These are phyloP conservation scores for Hansenula lynferdii DNA, from an alignment of 1,139 yeast species.

Conservation along the genomic window DNA sequence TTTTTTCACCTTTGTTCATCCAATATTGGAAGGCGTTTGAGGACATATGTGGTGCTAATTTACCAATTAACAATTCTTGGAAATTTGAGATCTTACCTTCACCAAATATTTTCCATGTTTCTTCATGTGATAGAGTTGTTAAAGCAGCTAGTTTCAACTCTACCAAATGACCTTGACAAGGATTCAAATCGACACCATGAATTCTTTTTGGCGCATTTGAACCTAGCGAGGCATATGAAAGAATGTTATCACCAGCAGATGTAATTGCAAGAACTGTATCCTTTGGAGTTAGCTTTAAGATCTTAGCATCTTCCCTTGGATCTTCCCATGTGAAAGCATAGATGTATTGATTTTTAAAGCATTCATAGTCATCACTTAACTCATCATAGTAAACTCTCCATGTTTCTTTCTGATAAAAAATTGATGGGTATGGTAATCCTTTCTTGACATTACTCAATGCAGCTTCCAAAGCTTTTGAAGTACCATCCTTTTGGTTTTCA, in stretches of 20 bases:
- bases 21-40: constrained; percentile 81
- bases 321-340: constrained; percentile 92
- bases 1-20: constrained; percentile 56
- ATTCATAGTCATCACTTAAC: constrained; percentile 58
- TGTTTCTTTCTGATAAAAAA: constrained; percentile 68
- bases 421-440: constrained; percentile 72
- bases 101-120: constrained; percentile 74
- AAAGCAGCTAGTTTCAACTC: constrained; percentile 75
- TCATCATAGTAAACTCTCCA: constrained; percentile 84
- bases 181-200: constrained; percentile 83
- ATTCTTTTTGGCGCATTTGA: constrained; percentile 70
- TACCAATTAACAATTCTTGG: constrained; percentile 44
- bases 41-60: constrained; percentile 65
- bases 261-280: constrained; percentile 82
- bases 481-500: constrained; percentile 30
- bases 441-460: constrained; percentile 57
- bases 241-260: constrained; percentile 79
- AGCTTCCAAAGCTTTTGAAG: constrained; percentile 73
- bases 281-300: constrained; percentile 51
- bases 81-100: constrained; percentile 60
- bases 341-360: constrained; percentile 72
- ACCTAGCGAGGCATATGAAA: constrained; percentile 60
- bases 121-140: constrained; percentile 50
- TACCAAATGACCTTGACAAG: constrained; percentile 74
- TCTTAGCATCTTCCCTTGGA: constrained; percentile 72